Evolutionary conservation across 1,284 basidiomycete genomes (phyloP).

Genomic region (Cerrena zonata): DNA sequence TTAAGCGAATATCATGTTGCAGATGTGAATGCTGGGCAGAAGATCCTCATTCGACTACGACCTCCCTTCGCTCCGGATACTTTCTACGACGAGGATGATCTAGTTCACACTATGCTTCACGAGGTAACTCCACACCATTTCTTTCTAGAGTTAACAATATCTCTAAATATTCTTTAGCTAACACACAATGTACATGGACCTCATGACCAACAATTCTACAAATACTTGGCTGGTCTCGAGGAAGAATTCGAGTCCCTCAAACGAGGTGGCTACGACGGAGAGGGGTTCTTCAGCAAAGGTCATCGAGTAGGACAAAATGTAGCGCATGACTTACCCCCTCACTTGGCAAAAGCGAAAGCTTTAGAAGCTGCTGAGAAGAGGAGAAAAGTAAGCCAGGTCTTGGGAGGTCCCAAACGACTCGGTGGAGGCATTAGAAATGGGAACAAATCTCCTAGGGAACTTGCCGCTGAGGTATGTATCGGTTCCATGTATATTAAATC

Average conservation of each 20-base stretch:
- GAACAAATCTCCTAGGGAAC: slow-evolving; percentile 59
- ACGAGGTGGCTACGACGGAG: slow-evolving; percentile 70
- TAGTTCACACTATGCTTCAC: slow-evolving; percentile 78
- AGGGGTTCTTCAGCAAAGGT: slow-evolving; percentile 78
- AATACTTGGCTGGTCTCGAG: slow-evolving; percentile 68
- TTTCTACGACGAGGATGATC: slow-evolving; percentile 72
- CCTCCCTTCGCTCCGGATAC: slow-evolving; percentile 62
- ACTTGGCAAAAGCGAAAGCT: slow-evolving; percentile 59
- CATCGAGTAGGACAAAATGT: slow-evolving; percentile 54
- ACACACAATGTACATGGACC: slow-evolving; percentile 85
- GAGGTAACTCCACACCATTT: slow-evolving; percentile 45
- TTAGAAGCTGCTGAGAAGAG: slow-evolving; percentile 75
- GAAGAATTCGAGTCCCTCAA: slow-evolving; percentile 77
- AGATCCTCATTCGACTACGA: slow-evolving; percentile 76
- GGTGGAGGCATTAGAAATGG: slow-evolving; percentile 37
- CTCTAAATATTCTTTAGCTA: slow-evolving; percentile 42
- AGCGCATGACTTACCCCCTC: slow-evolving; percentile 59
- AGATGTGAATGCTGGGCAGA: slow-evolving; percentile 75
- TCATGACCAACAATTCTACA: slow-evolving; percentile 81
- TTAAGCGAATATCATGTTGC: slow-evolving; percentile 7
- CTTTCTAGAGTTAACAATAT: not conserved
- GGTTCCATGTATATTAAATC: slow-evolving; percentile 1
- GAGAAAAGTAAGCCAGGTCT: slow-evolving; percentile 38
- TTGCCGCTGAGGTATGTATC: slow-evolving; percentile 66
- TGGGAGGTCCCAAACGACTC: slow-evolving; percentile 43